A percentile compares a stretch with the other conserved stretches of the same genome.
These are phyloP conservation scores for Penstemon eatonii DNA, from an alignment of 257 asterid genomes.

Conservation along the genomic window DNA sequence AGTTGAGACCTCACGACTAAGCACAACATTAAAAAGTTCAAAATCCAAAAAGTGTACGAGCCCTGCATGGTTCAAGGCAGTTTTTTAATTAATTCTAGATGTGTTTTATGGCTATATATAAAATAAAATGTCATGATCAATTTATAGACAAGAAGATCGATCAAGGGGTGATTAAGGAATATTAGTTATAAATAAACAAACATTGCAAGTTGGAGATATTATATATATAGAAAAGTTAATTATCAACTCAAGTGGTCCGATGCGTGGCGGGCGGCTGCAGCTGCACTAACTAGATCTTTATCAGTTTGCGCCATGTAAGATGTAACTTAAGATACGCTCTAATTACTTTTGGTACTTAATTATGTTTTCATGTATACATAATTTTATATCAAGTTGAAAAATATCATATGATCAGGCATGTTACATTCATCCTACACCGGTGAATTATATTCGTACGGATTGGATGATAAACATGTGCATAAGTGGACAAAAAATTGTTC, in stretches of 20 bases:
- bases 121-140: not conserved
- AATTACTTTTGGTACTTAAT: too few relatives aligned
- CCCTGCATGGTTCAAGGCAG: conserved; percentile 32
- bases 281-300: too few relatives aligned
- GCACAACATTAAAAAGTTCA: conserved; percentile 36
- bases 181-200: conserved; percentile 13
- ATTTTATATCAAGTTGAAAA: too few relatives aligned
- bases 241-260: conserved; percentile 27
- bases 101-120: not conserved
- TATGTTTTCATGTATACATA: too few relatives aligned
- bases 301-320: too few relatives aligned
- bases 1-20: conserved; percentile 54
- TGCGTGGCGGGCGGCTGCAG: conserved; percentile 30
- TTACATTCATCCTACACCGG: too few relatives aligned
- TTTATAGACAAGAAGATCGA: conserved; percentile 32
- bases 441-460: too few relatives aligned
- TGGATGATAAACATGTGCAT: too few relatives aligned
- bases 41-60: conserved; percentile 19
- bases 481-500: too few relatives aligned
- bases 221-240: not conserved
- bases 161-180: conserved; percentile 24
- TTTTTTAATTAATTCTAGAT: not conserved
- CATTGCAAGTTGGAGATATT: conserved; percentile 20
- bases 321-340: too few relatives aligned
- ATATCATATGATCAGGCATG: too few relatives aligned